Evolutionary conservation across 2,329 filamentous ascomycete species (phyloP).

Genomic region (Orbilia quercus): DNA sequence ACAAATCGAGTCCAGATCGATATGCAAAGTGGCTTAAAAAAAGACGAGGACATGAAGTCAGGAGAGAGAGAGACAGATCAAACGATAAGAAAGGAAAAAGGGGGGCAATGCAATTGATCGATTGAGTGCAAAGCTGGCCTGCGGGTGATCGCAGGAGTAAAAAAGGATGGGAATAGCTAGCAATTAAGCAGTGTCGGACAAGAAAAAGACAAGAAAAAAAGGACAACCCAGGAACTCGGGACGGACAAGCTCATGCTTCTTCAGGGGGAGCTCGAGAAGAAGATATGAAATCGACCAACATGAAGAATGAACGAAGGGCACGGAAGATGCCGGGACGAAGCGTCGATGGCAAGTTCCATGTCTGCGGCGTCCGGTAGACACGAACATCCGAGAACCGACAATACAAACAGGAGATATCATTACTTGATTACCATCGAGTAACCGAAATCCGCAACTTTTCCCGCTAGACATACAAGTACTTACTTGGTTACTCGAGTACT

Average conservation of each 20-base stretch:
- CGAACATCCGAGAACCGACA: not conserved
- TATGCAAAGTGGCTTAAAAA: too few species aligned
- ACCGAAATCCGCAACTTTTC: constrained; percentile 43
- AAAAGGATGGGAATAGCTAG: not conserved
- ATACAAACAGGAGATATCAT: constrained; percentile 1
- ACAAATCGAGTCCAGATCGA: too few species aligned
- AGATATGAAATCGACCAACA: not conserved
- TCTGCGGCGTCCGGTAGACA: constrained; percentile 1
- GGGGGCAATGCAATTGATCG: too few species aligned
- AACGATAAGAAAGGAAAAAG: not conserved
- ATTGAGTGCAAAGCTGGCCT: not conserved
- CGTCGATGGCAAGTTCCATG: constrained; percentile 46
- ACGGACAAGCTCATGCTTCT: not conserved
- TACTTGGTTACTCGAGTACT: too few species aligned
- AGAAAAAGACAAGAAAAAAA: constrained; percentile 12
- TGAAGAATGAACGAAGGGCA: too few species aligned
- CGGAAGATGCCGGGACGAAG: constrained; percentile 35
- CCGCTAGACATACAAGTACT: not conserved
- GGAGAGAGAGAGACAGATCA: not conserved
- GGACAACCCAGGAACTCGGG: constrained; percentile 27
- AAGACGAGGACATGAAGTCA: not conserved
- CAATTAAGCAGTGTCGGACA: not conserved
- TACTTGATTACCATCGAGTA: constrained; percentile 17
- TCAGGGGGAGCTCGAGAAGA: constrained; percentile 1
- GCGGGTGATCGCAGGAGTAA: not conserved